Percentiles rank a stretch among this genome's conserved stretches.
phyloP scores from a whole-genome alignment of 164 flowering plant genomes.

The Vitis labrusca region DNA sequence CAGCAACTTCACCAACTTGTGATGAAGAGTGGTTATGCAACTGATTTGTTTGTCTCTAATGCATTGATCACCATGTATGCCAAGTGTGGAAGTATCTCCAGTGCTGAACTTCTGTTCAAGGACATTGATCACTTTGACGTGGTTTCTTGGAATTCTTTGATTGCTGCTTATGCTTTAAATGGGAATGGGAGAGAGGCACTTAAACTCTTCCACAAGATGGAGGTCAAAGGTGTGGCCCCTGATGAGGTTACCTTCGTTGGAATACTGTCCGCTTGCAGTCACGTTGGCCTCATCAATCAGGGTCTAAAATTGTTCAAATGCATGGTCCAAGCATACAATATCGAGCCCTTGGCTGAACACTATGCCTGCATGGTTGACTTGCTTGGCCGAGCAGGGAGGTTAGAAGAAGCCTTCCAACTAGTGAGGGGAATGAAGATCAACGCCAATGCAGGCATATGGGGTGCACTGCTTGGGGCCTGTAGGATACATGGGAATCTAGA shows the following conservation, averaged over 20 bases:
- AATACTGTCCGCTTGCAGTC: constrained; percentile 32
- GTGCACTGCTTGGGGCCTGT: constrained; percentile 29
- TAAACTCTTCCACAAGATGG: constrained; percentile 23
- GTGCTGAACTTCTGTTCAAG: constrained; percentile 21
- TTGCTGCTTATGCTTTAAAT: constrained; percentile 26
- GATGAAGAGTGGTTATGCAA: constrained; percentile 24
- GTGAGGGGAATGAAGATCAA: constrained; percentile 17
- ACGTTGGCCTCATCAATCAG: constrained; percentile 20
- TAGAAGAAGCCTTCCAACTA: constrained; percentile 29
- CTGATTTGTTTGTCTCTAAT: constrained; percentile 23
- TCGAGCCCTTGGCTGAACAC: constrained; percentile 33
- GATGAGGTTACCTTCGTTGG: constrained; percentile 30
- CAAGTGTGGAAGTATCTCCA: constrained; percentile 22
- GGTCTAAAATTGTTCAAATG: constrained; percentile 22
- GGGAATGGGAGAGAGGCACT: constrained; percentile 24
- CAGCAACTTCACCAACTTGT: constrained; percentile 28
- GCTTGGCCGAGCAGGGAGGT: constrained; percentile 30
- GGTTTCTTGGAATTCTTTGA: constrained; percentile 38
- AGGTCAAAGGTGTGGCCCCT: constrained; percentile 15
- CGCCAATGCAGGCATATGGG: constrained; percentile 32
- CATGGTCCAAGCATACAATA: constrained; percentile 21
- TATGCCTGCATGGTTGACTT: constrained; percentile 30
- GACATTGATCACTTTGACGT: constrained; percentile 17
- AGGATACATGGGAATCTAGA: constrained; percentile 22
- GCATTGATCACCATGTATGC: constrained; percentile 35